Conservation (phyloP, 129 eudicot genomes). For the Pseudognaphalium luteoalbum region DNA sequence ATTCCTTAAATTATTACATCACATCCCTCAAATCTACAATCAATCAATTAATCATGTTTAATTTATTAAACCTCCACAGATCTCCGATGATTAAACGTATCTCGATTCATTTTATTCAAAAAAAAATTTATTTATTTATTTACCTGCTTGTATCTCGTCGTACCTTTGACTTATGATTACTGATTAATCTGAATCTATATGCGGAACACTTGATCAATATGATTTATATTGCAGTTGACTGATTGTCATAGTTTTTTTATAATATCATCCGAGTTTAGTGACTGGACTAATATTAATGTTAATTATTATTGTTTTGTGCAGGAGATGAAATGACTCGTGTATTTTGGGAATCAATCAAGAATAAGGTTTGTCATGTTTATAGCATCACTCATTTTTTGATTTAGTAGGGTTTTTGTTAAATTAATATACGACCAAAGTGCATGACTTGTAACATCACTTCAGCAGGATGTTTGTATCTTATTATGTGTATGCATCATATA, state of each 20-base stretch:
- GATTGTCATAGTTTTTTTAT: background rate
- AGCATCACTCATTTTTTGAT: background rate
- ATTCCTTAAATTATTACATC: background rate
- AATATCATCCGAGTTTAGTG: background rate
- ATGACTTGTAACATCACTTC: background rate
- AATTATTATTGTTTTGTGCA: constrained; percentile 33
- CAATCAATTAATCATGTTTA: constrained; percentile 14
- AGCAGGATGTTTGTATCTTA: background rate
- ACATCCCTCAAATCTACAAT: constrained; percentile 6
- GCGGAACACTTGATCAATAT: background rate
- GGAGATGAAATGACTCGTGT: constrained; percentile 99
- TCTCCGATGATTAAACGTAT: constrained; percentile 9
- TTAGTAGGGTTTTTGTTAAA: background rate
- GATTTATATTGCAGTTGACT: background rate
- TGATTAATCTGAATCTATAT: background rate
- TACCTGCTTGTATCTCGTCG: constrained; percentile 9
- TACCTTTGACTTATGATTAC: background rate
- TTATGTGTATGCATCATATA: background rate
- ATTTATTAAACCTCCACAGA: background rate
- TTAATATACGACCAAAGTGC: no score
- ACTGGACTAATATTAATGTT: constrained; percentile 11
- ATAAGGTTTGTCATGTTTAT: constrained; percentile 55
- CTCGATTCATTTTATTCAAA: background rate
- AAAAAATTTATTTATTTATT: background rate
- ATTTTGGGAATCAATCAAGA: constrained; percentile 87